A percentile compares a stretch with the other conserved stretches of the same genome.
Conservation (phyloP, 2,329 filamentous ascomycete genomes). For the Fusarium xyrophilum region DNA sequence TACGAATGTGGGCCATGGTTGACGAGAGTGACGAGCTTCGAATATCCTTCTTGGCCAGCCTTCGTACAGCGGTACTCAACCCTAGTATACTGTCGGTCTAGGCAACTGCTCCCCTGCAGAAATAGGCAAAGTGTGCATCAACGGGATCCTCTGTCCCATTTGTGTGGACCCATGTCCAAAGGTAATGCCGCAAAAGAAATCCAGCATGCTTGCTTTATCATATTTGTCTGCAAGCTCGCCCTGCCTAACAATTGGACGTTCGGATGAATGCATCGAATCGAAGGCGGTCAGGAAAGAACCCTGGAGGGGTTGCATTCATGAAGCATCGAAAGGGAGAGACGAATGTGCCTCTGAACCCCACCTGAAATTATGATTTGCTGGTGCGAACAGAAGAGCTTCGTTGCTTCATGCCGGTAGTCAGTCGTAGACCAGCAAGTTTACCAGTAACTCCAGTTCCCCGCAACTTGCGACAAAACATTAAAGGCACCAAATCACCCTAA, state of each 20-base stretch:
- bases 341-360: conserved; percentile 19
- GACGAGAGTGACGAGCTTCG: conserved; percentile 23
- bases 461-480: conserved; percentile 12
- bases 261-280: conserved; percentile 30
- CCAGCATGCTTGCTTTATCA: conserved; percentile 34
- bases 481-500: conserved; percentile 2
- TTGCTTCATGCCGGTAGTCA: conserved; percentile 25
- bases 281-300: conserved; percentile 37
- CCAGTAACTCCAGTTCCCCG: conserved; percentile 15
- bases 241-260: conserved; percentile 35
- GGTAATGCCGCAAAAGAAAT: conserved; percentile 37
- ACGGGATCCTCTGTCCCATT: conserved; percentile 32
- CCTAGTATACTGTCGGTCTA: conserved; percentile 25
- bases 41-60: conserved; percentile 24
- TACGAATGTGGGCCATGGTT: conserved; percentile 16
- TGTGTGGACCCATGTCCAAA: conserved; percentile 34
- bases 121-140: conserved; percentile 24
- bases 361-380: conserved; percentile 6
- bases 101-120: conserved; percentile 38
- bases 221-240: conserved; percentile 31
- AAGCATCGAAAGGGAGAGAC: conserved; percentile 12
- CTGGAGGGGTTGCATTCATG: conserved; percentile 36
- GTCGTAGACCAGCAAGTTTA: conserved; percentile 6
- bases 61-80: conserved; percentile 13
- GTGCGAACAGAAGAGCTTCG: background rate